These are phyloP conservation scores for Pseudogymnoascus pannorum DNA, from an alignment of 2,329 filamentous ascomycete genomes.

Conservation along the genomic window DNA sequence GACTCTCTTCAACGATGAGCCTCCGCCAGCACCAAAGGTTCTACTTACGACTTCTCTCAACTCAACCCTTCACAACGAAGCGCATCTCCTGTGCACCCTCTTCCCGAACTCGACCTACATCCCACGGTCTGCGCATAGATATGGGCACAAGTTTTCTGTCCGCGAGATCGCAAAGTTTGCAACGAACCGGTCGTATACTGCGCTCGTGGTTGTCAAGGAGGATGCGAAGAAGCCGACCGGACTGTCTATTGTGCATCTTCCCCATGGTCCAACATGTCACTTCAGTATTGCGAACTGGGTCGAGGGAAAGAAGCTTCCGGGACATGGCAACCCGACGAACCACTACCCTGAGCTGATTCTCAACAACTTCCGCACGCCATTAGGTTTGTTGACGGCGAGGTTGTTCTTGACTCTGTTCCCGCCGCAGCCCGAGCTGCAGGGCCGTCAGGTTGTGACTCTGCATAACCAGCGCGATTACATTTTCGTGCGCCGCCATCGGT, in stretches of 20 bases:
- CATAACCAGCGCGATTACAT: constrained; percentile 97
- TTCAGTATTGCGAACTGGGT: constrained; percentile 89
- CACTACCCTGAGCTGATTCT: constrained; percentile 86
- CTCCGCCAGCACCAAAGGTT: constrained; percentile 65
- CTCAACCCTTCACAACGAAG: constrained; percentile 79
- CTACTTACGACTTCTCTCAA: constrained; percentile 88
- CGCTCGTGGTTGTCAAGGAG: constrained; percentile 79
- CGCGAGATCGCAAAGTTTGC: constrained; percentile 87
- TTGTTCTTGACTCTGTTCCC: constrained; percentile 78
- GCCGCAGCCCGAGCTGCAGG: constrained; percentile 71
- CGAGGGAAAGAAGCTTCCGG: constrained; percentile 77
- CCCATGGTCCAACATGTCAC: constrained; percentile 82
- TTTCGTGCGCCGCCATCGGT: constrained; percentile 83
- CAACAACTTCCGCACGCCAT: constrained; percentile 90
- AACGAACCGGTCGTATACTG: constrained; percentile 71
- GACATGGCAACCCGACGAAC: constrained; percentile 80
- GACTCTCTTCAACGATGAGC: constrained; percentile 52
- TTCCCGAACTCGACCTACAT: constrained; percentile 82
- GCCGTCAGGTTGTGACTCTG: constrained; percentile 82
- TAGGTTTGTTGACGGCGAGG: constrained; percentile 80
- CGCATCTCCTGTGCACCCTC: constrained; percentile 66
- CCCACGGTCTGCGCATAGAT: constrained; percentile 73
- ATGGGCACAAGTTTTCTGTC: constrained; percentile 84
- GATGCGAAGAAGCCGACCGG: constrained; percentile 80
- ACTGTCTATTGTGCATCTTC: constrained; percentile 76